phyloP scores from a whole-genome alignment of 2,329 filamentous ascomycete species.

The Colletotrichum sojae region DNA sequence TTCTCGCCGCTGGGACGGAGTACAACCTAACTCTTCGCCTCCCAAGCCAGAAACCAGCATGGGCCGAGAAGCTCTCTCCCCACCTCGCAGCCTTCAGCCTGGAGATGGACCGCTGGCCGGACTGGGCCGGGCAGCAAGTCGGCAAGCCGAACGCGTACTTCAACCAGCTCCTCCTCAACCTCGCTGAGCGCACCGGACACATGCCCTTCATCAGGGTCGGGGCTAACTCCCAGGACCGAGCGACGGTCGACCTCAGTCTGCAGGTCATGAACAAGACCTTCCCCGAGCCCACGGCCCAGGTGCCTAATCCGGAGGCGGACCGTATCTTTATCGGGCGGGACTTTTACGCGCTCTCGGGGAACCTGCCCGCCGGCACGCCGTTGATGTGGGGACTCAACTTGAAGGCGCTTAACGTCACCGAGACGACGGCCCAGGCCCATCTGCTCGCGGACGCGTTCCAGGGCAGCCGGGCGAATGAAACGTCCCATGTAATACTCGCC shows the following conservation, averaged over 20 bases:
- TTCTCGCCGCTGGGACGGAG: neutral
- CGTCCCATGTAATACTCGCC: neutral
- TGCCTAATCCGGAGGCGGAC: conserved; percentile 13
- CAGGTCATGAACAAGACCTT: conserved; percentile 18
- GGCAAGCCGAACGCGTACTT: conserved; percentile 16
- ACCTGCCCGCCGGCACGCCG: neutral
- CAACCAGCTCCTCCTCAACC: conserved; percentile 14
- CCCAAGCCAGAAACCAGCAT: neutral
- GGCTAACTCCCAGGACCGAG: conserved; percentile 21
- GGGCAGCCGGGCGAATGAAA: neutral
- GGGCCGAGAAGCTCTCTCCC: conserved; percentile 8
- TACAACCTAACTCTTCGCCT: conserved; percentile 1
- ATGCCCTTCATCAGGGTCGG: conserved; percentile 8
- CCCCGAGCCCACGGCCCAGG: neutral
- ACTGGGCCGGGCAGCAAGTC: conserved; percentile 13
- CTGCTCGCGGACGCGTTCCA: conserved; percentile 9
- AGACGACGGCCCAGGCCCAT: conserved; percentile 2
- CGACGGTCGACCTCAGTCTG: conserved; percentile 6
- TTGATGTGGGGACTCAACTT: conserved; percentile 21
- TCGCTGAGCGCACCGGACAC: conserved; percentile 4
- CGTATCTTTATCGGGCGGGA: conserved; percentile 12
- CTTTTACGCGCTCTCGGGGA: conserved; percentile 16
- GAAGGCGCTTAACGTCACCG: conserved; percentile 4
- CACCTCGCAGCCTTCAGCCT: conserved; percentile 7
- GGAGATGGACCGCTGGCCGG: conserved; percentile 14